Base-by-base conservation (phyloP, 192 early-diverging fungal genomes). In the Coemansia sp. region DNA sequence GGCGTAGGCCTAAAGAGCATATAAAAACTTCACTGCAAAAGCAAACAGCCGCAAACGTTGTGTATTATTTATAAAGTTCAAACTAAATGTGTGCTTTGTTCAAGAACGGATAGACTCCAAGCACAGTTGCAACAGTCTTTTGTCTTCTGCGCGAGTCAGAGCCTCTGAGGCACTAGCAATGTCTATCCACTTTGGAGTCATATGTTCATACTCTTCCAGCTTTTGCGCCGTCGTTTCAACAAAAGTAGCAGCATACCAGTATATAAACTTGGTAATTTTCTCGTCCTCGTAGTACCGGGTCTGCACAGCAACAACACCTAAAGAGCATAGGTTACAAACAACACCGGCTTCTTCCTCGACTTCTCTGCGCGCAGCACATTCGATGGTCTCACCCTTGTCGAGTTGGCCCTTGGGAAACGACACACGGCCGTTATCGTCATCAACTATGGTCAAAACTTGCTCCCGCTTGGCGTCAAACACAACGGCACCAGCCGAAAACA, bases 401-500 rank as follows among this genome's bases (percentile, higher is more conserved):
- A 79, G 21, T 4, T 55, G 56, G 63, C 76, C 76, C 57, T 79
- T 79, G 23, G 76, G 76, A 38, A 79, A 79, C n/a, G 55, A 55
- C 5, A 64, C 49, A 0, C 36, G 28, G 18, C 58, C 48, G 5
- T 44, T 24, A 17, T 36, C 61, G 3, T 28, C 52, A 25, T 51
- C 25, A 49, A 73, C 57, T 4, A 79, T 48, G 9, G 64, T 57
- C 42, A 79, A 54, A 0, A 79, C 66, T 1, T 23, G 42, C 36
- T 56, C 31, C 20, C 34, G 36, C 5, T 48, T 24, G 17, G 24
- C 17, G 40, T 70, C 67, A 48, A 79, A 79, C 5, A 79, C 71
- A 12, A 79, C 76, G 1, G 76, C 76, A 20, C 76, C 76, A 17
- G 76, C 76, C 7, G 76, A 79, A 40, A 73, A 63, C 48, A 70